Percentiles rank a stretch among this genome's conserved stretches.
phyloP scores from a whole-genome alignment of 176 grass and related monocot genomes.

The Alloteropsis semialata region DNA sequence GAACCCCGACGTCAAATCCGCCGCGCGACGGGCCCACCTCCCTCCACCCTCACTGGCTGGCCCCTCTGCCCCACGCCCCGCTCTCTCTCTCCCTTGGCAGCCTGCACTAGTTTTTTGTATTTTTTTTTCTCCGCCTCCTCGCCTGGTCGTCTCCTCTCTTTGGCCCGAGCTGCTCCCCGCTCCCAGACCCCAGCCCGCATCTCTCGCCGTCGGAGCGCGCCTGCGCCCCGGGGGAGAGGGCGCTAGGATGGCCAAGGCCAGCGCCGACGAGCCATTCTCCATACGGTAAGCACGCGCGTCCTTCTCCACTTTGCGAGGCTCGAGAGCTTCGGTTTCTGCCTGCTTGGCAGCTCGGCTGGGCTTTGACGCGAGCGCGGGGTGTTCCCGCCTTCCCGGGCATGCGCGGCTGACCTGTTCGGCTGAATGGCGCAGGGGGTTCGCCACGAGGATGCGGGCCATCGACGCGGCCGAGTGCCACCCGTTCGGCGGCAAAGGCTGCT shows the following conservation, averaged over 20 bases:
- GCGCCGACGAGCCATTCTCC: conserved; percentile 37
- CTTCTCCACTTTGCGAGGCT: neutral
- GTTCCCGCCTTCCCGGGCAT: neutral
- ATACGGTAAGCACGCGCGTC: conserved; percentile 40
- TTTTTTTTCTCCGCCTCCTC: neutral
- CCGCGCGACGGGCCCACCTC: neutral
- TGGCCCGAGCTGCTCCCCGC: neutral
- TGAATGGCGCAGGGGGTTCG: conserved; percentile 41
- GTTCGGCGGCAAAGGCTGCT: conserved; percentile 8
- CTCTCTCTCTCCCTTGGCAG: no score
- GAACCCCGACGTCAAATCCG: conserved; percentile 25
- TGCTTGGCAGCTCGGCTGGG: neutral
- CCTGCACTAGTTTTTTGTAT: neutral
- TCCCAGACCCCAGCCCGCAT: neutral
- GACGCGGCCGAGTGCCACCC: conserved; percentile 34
- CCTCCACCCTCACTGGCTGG: neutral
- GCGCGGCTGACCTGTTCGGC: neutral
- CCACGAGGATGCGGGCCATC: conserved; percentile 34
- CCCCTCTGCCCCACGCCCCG: neutral
- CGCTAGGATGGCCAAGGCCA: conserved; percentile 26
- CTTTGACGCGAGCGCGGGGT: neutral
- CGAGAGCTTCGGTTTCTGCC: neutral
- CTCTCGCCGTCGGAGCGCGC: conserved; percentile 12
- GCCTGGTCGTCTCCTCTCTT: neutral
- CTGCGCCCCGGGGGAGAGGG: neutral